A percentile compares a stretch with the other conserved stretches of the same genome.
Evolutionary conservation across 306 rosid species (phyloP).

Genomic region (Dryas drummondii): DNA sequence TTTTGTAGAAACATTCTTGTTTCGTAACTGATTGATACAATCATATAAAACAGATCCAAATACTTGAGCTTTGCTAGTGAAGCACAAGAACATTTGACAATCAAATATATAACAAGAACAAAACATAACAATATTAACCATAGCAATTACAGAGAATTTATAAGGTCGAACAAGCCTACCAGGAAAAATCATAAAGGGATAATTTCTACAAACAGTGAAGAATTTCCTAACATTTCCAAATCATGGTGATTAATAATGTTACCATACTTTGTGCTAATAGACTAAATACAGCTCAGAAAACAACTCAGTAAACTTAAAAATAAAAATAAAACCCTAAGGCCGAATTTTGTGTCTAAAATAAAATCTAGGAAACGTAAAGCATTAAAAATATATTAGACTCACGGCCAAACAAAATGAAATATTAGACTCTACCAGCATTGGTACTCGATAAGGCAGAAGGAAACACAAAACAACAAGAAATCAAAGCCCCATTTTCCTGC

Average conservation of each 20-base stretch:
- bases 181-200: not conserved
- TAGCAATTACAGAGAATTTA: not conserved
- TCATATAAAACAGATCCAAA: not conserved
- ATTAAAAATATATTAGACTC: not conserved
- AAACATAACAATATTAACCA: not conserved
- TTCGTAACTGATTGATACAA: not conserved
- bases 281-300: not conserved
- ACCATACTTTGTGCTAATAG: not conserved
- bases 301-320: not conserved
- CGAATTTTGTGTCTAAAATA: not conserved
- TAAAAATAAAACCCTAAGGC: not conserved
- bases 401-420: not conserved
- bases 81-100: not conserved
- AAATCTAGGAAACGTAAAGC: not conserved
- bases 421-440: not conserved
- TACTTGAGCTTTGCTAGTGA: not conserved
- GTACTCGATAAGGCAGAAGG: constrained; percentile 7
- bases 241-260: not conserved
- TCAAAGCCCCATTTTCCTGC: constrained; percentile 34
- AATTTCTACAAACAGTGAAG: not conserved
- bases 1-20: not conserved
- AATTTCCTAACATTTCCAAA: not conserved
- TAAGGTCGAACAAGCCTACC: not conserved
- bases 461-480: constrained; percentile 16
- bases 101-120: not conserved